These are phyloP conservation scores for Bassia scoparia DNA, from an alignment of 148 eudicot genomes.

Conservation along the genomic window DNA sequence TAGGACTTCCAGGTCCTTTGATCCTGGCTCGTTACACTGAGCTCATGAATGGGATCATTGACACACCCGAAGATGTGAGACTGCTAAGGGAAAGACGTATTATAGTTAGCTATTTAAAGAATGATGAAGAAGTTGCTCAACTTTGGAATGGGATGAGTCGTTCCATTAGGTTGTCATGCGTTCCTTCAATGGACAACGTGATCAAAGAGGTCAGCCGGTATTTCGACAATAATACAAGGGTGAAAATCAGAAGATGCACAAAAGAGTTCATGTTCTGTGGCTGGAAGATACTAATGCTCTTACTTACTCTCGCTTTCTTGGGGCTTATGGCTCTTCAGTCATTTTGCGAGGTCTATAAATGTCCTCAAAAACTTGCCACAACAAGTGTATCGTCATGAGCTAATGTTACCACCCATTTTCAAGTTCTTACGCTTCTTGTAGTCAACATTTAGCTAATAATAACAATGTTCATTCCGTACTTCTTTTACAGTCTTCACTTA, in stretches of 20 bases:
- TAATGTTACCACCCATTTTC: background rate
- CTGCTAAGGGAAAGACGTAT: conserved; percentile 34
- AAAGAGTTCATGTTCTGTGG: conserved; percentile 22
- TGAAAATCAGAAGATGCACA: conserved; percentile 15
- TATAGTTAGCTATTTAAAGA: conserved; percentile 25
- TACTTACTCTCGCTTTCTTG: conserved; percentile 29
- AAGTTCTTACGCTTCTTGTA: background rate
- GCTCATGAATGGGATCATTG: conserved; percentile 53
- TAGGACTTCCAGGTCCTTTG: conserved; percentile 19
- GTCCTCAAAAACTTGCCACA: background rate
- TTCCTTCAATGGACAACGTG: conserved; percentile 29
- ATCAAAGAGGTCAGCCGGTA: conserved; percentile 33
- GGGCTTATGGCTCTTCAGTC: conserved; percentile 32
- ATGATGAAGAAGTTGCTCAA: conserved; percentile 30
- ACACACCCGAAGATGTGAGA: conserved; percentile 33
- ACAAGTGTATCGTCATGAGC: background rate
- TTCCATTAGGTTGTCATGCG: conserved; percentile 28
- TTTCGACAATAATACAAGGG: conserved; percentile 23
- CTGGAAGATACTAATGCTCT: conserved; percentile 33
- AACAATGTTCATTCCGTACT: too few relatives aligned
- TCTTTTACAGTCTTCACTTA: too few relatives aligned
- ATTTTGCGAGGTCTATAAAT: conserved; percentile 6
- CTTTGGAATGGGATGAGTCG: conserved; percentile 52
- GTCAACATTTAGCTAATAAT: too few relatives aligned
- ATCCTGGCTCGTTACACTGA: conserved; percentile 42